phyloP scores from a whole-genome alignment of 805 yeast genomes.

The Yarrowia bubula region DNA sequence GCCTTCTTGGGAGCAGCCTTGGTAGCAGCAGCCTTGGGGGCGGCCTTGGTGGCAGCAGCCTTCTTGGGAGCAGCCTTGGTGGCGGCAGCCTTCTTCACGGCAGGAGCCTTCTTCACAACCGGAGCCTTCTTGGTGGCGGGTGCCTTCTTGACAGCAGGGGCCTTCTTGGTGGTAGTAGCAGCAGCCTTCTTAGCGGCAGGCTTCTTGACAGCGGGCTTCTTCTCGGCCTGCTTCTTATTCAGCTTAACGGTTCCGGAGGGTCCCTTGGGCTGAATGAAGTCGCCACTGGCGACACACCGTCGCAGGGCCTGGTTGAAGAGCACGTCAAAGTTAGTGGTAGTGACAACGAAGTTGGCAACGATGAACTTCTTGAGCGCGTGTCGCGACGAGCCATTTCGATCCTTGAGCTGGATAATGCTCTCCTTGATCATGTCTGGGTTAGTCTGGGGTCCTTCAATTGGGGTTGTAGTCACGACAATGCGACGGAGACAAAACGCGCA shows the following conservation, averaged over 20 bases:
- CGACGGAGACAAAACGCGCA: neutral
- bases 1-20: slow-evolving; percentile 38
- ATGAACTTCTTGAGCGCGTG: slow-evolving; percentile 85
- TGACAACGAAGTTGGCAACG: slow-evolving; percentile 57
- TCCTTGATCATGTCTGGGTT: slow-evolving; percentile 58
- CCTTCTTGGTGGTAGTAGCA: slow-evolving; percentile 37
- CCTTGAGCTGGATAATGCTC: slow-evolving; percentile 68
- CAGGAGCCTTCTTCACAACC: slow-evolving; percentile 38
- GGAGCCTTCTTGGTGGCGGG: slow-evolving; percentile 33
- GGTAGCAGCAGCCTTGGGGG: slow-evolving; percentile 30
- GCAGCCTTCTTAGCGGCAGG: slow-evolving; percentile 18
- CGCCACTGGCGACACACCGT: slow-evolving; percentile 76
- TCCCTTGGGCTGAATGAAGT: slow-evolving; percentile 81
- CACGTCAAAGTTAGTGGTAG: slow-evolving; percentile 65
- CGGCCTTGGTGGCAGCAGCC: slow-evolving; percentile 36
- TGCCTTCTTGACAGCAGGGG: slow-evolving; percentile 33
- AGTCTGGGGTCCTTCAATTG: slow-evolving; percentile 31
- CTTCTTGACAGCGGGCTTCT: slow-evolving; percentile 39
- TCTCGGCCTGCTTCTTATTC: slow-evolving; percentile 46
- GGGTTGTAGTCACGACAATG: neutral
- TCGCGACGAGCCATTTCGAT: slow-evolving; percentile 76
- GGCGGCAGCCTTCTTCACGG: slow-evolving; percentile 28
- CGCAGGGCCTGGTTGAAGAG: slow-evolving; percentile 73
- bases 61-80: slow-evolving; percentile 37
- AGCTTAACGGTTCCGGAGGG: slow-evolving; percentile 83